Conservation (phyloP, 768 basidiomycete genomes). For the Dacryopinax primogenitus region DNA sequence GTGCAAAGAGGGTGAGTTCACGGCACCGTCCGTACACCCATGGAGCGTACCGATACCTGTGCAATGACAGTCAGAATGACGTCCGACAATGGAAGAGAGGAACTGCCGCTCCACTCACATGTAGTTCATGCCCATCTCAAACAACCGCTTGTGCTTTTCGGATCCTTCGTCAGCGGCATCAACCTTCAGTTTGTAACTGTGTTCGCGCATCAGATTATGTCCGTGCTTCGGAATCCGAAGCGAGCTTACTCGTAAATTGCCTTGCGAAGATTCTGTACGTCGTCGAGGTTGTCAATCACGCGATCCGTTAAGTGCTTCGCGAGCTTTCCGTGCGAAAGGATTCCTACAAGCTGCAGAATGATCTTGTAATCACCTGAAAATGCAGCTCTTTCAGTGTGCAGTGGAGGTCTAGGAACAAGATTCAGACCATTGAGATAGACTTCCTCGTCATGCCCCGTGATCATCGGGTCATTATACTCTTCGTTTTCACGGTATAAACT, state of each 20-base stretch:
- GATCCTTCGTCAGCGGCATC: slow-evolving; percentile 72
- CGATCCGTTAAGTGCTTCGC: slow-evolving; percentile 84
- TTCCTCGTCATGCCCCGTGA: slow-evolving; percentile 42
- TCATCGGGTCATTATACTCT: slow-evolving; percentile 13
- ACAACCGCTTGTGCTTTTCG: slow-evolving; percentile 60
- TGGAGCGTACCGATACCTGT: slow-evolving; percentile 45
- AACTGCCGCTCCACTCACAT: slow-evolving; percentile 38
- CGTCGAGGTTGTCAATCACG: slow-evolving; percentile 78
- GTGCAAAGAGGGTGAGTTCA: background rate
- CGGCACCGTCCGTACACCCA: background rate
- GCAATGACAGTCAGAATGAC: background rate
- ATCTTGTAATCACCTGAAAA: slow-evolving; percentile 88
- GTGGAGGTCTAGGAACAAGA: background rate
- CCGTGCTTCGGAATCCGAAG: background rate
- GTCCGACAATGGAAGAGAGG: background rate
- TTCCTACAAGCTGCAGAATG: slow-evolving; percentile 84
- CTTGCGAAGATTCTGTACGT: slow-evolving; percentile 91
- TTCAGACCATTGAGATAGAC: slow-evolving; percentile 67
- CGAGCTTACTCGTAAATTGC: slow-evolving; percentile 79
- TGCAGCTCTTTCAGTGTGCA: slow-evolving; percentile 10
- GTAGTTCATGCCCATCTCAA: slow-evolving; percentile 75
- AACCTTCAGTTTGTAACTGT: slow-evolving; percentile 79
- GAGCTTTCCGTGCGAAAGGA: slow-evolving; percentile 80
- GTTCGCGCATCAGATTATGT: background rate
- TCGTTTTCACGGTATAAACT: slow-evolving; percentile 18